Percentiles rank a stretch among this genome's conserved stretches.
These are phyloP conservation scores for Yamadazyma laniorum DNA, from an alignment of 805 yeast genomes.

Conservation along the genomic window DNA sequence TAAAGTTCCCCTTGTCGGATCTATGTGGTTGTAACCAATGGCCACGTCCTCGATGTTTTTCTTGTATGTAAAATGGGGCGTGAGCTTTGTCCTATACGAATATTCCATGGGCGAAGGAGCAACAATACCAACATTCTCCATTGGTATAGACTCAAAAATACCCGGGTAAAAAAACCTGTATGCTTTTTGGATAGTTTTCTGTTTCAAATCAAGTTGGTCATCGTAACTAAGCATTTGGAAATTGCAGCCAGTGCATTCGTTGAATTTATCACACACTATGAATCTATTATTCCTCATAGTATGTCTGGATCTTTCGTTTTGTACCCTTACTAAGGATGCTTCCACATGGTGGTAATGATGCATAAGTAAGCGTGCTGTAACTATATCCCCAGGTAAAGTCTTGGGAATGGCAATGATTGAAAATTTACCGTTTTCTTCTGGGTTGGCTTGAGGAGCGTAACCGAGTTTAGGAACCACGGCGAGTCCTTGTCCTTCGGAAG, in stretches of 20 bases:
- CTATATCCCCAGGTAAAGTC: slow-evolving; percentile 38
- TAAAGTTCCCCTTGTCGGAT: slow-evolving; percentile 22
- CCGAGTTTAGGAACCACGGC: slow-evolving; percentile 26
- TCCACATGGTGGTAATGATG: slow-evolving; percentile 35
- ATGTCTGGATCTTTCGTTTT: slow-evolving; percentile 10
- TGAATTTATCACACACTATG: slow-evolving; percentile 34
- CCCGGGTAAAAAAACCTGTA: slow-evolving; percentile 33
- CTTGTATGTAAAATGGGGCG: slow-evolving; percentile 34
- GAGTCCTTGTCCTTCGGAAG: slow-evolving; percentile 38
- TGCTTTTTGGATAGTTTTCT: slow-evolving; percentile 30
- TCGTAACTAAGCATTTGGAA: slow-evolving; percentile 40
- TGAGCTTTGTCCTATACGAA: slow-evolving; percentile 39
- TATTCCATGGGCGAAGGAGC: slow-evolving; percentile 37
- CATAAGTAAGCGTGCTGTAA: slow-evolving; percentile 24
- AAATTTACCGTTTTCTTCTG: slow-evolving; percentile 7
- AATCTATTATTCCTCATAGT: slow-evolving; percentile 24
- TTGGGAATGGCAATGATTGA: slow-evolving; percentile 37
- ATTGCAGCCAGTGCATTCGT: slow-evolving; percentile 42
- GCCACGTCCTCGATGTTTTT: slow-evolving; percentile 11
- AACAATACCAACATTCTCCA: slow-evolving; percentile 23
- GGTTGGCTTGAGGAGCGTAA: slow-evolving; percentile 11
- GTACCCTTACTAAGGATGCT: slow-evolving; percentile 21
- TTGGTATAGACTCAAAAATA: slow-evolving; percentile 8
- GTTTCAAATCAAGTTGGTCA: slow-evolving; percentile 36
- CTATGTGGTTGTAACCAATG: slow-evolving; percentile 32